Conservation (phyloP, 352 stramenopile species). For the Pythium dissimile region DNA sequence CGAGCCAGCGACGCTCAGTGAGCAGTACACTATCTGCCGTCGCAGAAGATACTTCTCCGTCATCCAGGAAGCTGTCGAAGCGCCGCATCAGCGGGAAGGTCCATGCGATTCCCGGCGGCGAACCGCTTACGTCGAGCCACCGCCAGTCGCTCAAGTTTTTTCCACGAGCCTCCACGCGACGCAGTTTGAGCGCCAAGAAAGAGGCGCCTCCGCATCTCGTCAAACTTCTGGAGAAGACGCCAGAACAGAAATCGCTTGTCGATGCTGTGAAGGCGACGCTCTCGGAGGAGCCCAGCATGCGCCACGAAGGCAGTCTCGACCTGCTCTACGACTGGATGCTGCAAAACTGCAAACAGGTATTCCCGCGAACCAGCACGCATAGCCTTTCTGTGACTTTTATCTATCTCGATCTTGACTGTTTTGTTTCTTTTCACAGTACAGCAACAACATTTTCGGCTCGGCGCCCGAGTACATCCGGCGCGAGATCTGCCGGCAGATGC, state of each 20-base stretch:
- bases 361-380: no score
- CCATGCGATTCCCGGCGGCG: no score
- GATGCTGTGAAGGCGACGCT: slow-evolving; percentile 53
- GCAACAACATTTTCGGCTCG: slow-evolving; percentile 78
- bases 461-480: slow-evolving; percentile 73
- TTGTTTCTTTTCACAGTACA: slow-evolving; percentile 31
- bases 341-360: slow-evolving; percentile 68
- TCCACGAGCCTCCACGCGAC: slow-evolving; percentile 5
- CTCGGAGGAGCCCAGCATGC: slow-evolving; percentile 38
- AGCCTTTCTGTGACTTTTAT: not conserved
- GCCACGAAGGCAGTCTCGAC: slow-evolving; percentile 67
- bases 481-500: slow-evolving; percentile 77
- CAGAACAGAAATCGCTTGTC: slow-evolving; percentile 49
- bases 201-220: slow-evolving; percentile 48
- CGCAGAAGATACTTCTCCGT: not conserved
- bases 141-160: slow-evolving; percentile 16
- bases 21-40: not conserved
- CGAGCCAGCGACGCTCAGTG: not conserved
- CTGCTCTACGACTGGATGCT: slow-evolving; percentile 79
- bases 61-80: not conserved
- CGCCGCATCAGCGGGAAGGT: no score
- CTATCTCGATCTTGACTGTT: not conserved
- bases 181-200: slow-evolving; percentile 9
- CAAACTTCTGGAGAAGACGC: slow-evolving; percentile 53
- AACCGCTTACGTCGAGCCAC: not conserved